Evolutionary conservation across 345 rosid species (phyloP), one percentile per base, ranked within the genome.

Genomic region (Citrus hindsii): DNA sequence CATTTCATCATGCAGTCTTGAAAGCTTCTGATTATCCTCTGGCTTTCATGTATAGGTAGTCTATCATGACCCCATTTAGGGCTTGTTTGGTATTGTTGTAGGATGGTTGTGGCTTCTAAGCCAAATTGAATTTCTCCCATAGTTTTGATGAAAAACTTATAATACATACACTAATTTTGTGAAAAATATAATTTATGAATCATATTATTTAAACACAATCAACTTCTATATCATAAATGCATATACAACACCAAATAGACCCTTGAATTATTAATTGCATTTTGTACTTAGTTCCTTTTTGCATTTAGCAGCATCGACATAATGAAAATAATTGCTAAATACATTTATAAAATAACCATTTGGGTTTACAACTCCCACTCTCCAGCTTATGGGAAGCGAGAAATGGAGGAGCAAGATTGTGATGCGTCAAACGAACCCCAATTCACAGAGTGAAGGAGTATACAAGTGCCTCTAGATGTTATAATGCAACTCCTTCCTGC

Each of bases 21-120:
- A 76, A 51, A 76, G 24, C 14, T 51, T 65, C 32, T 13, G 71
- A 65, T 76, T 59, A 48, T 65, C 51, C 62, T 76, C 12, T 65
- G 32, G 9, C 38, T 6, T 28, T 22, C 51, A 46, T 30, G 33
- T 32, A 25, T n/a, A 65, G 78, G 71, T 75, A 63, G 65, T 75
- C 46, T 75, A 4, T 7, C 62, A n/a, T 18, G 59, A 73, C 21
- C 64, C n/a, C 25, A 35, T 30, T 9, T 42, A 12, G 4, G 16
- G 51, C 14, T 42, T 42, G 51, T 3, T 42, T 42, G 51, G 16
- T 46, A 13, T 3, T 12, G 51, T 13, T 12, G 51, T 0, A 13
- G 51, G 16, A 4, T 46, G 1, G 51, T 13, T 46, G 16, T 12
- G 16, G 51, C 18, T 46, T 46, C 9, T 13, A 46, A 46, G 51